phyloP scores from a whole-genome alignment of 352 stramenopile species.

The Phytophthora hibernalis region DNA sequence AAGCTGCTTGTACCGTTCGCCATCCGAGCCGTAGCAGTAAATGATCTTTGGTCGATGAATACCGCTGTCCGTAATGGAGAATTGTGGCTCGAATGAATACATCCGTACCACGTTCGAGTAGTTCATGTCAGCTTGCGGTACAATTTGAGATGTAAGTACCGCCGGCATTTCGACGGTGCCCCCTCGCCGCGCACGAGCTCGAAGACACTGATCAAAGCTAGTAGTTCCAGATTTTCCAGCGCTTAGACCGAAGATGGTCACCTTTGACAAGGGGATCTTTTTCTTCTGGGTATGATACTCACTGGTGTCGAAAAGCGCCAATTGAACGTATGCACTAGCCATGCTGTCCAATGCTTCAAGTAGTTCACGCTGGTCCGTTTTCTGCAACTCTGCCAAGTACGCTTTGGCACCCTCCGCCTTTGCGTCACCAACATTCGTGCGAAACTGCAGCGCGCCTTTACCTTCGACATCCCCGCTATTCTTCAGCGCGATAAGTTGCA shows the following conservation, averaged over 20 bases:
- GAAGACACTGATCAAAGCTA: conserved; percentile 80
- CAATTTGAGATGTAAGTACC: conserved; percentile 78
- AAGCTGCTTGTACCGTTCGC: conserved; percentile 93
- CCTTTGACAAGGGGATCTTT: conserved; percentile 76
- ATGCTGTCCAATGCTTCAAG: conserved; percentile 82
- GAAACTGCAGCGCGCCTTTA: conserved; percentile 80
- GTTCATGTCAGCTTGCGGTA: conserved; percentile 77
- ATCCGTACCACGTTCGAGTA: conserved; percentile 86
- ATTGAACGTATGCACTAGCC: conserved; percentile 76
- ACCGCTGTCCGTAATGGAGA: conserved; percentile 95
- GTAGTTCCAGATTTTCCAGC: conserved; percentile 26
- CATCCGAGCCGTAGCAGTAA: conserved; percentile 94
- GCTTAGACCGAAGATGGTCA: conserved; percentile 52
- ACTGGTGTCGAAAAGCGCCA: conserved; percentile 83
- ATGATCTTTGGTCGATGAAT: conserved; percentile 98
- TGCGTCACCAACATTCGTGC: conserved; percentile 79
- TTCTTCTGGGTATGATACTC: conserved; percentile 76
- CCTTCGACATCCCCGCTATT: conserved; percentile 93
- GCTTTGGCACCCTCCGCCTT: conserved; percentile 73
- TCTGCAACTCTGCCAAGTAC: conserved; percentile 67
- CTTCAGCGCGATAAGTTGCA: conserved; percentile 95
- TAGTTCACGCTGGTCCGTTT: conserved; percentile 60
- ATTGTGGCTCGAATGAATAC: conserved; percentile 92
- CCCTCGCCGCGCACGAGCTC: conserved; percentile 52
- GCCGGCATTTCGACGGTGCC: conserved; percentile 70